A percentile compares a stretch with the other conserved stretches of the same genome.
phyloP scores from a whole-genome alignment of 2,329 filamentous ascomycete species.

The Xylariaceae sp. region DNA sequence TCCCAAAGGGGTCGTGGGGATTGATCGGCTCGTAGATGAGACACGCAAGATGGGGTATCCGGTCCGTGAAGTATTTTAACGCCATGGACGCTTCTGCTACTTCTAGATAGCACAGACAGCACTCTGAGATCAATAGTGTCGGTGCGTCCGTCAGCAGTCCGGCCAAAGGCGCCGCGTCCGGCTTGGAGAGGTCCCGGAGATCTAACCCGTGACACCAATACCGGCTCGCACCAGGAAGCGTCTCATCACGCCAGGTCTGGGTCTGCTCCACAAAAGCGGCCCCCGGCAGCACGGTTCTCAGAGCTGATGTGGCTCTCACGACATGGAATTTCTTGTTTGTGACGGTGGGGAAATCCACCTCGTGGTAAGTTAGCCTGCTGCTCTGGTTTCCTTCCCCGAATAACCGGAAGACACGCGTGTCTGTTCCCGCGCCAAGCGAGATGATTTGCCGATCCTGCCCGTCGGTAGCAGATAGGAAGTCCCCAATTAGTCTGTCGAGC shows the following conservation, averaged over 20 bases:
- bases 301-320: slow-evolving; percentile 41
- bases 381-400: slow-evolving; percentile 40
- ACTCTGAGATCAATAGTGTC: slow-evolving; percentile 87
- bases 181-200: slow-evolving; percentile 52
- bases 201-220: slow-evolving; percentile 63
- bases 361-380: slow-evolving; percentile 67
- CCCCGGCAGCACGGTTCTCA: slow-evolving; percentile 35
- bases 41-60: slow-evolving; percentile 47
- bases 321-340: slow-evolving; percentile 59
- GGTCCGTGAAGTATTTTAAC: slow-evolving; percentile 57
- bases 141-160: slow-evolving; percentile 56
- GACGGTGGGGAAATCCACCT: slow-evolving; percentile 80
- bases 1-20: slow-evolving; percentile 79
- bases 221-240: slow-evolving; percentile 35
- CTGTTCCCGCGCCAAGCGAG: slow-evolving; percentile 87
- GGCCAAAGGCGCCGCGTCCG: slow-evolving; percentile 29
- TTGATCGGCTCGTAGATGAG: slow-evolving; percentile 86
- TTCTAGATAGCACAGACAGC: slow-evolving; percentile 86
- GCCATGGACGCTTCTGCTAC: slow-evolving; percentile 58
- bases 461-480: slow-evolving; percentile 53
- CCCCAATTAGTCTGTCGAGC: slow-evolving; percentile 69
- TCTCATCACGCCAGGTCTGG: slow-evolving; percentile 38
- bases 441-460: slow-evolving; percentile 64
- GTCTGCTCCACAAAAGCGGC: slow-evolving; percentile 28
- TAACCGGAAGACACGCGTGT: slow-evolving; percentile 80